Evolutionary conservation across 495 filamentous ascomycete genomes (phyloP).

Genomic region (Stereocaulon alpinum): DNA sequence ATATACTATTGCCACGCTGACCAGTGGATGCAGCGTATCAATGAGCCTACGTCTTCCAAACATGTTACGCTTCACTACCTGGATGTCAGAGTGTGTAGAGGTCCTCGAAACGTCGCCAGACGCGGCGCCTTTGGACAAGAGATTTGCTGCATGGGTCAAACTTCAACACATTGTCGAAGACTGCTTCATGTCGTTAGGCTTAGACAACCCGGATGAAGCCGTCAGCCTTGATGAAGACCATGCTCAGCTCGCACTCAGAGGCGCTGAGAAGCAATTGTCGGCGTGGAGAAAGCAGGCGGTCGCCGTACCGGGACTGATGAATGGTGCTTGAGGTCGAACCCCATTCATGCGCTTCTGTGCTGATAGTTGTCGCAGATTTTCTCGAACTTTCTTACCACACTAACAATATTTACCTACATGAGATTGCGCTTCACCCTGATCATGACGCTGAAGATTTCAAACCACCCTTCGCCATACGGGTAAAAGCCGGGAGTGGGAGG

Average conservation of each 20-base stretch:
- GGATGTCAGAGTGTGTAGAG: slow-evolving; percentile 66
- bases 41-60: slow-evolving; percentile 69
- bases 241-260: slow-evolving; percentile 26
- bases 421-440: slow-evolving; percentile 30
- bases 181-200: slow-evolving; percentile 23
- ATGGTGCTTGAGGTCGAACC: background rate
- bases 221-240: slow-evolving; percentile 26
- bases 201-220: slow-evolving; percentile 28
- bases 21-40: slow-evolving; percentile 42
- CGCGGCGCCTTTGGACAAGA: slow-evolving; percentile 52
- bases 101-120: slow-evolving; percentile 57
- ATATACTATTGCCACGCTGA: background rate
- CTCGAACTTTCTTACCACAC: slow-evolving; percentile 18
- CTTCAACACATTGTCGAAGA: slow-evolving; percentile 29
- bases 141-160: slow-evolving; percentile 26
- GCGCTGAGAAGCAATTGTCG: slow-evolving; percentile 26
- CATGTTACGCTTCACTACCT: slow-evolving; percentile 59
- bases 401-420: slow-evolving; percentile 31
- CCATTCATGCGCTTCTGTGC: background rate
- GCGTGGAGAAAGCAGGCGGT: slow-evolving; percentile 22
- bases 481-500: slow-evolving; percentile 18
- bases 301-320: slow-evolving; percentile 20
- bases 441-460: slow-evolving; percentile 30
- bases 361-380: slow-evolving; percentile 7
- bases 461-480: slow-evolving; percentile 18